Base-by-base conservation (phyloP, 2,329 filamentous ascomycete species). In the Boeremia lycopersici region DNA sequence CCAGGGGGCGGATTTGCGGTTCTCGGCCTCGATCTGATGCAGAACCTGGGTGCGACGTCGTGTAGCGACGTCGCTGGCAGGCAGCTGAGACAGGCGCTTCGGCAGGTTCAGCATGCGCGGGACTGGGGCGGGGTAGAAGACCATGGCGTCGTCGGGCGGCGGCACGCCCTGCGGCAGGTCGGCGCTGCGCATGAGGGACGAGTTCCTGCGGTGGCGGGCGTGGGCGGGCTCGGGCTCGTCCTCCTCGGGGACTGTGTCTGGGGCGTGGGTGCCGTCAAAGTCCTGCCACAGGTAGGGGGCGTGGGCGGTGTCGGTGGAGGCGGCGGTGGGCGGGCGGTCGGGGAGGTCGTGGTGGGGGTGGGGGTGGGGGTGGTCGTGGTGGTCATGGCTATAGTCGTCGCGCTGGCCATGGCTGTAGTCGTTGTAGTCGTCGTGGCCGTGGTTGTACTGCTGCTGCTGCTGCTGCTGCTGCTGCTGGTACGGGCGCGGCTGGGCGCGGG, bases 91-190 rank as follows among this genome's bases (percentile, higher is more conserved):
- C 45, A 98, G 78, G 65, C 91, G 90, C 39, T 92, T 91, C 0
- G 95, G 95, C 11, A 99, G 79, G 66, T 96, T 98, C 53, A 99
- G 82, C 87, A 96, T 93, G 59, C 89, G 88, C 3, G 95, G 95
- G 2, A 99, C 95, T 1, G 91, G 93, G 3, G 95, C 95, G 12
- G 95, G 95, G 73, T 99, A 99, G 76, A 89, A 98, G 9, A 96
- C 86, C 90, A 98, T 96, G 64, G 87, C 81, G 62, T 93, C 86
- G 4, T 86, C 88, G 1, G 88, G 88, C 25, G 82, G 79, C 1
- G 85, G 85, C 6, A 61, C 63, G 11, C 59, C 70, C 25, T 64
- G 59, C 0, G 61, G 56, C 4, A 62, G 61, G 4, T 58, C 60
- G 8, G 65, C 48, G 2, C 62, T 87, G 81, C 67, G 85, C 76